Evolutionary conservation across 1,284 basidiomycete genomes (phyloP).

Genomic region (Microbotryomycetes sp.): DNA sequence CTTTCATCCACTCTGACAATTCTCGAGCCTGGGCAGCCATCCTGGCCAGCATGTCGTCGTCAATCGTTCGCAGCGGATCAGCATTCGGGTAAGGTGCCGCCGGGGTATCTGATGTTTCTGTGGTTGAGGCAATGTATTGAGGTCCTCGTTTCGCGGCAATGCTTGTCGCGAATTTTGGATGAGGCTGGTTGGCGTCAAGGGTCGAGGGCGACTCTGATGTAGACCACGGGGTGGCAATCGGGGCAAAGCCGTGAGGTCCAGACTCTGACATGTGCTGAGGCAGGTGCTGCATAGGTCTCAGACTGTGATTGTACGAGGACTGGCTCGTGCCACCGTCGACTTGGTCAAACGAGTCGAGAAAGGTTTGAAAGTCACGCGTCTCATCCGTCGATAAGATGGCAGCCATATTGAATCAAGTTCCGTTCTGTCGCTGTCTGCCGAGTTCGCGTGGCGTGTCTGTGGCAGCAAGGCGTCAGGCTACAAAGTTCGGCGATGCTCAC

Average conservation of each 20-base stretch:
- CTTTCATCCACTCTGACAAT: conserved; percentile 6
- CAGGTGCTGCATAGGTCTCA: neutral
- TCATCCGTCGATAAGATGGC: conserved; percentile 1
- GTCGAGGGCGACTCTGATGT: too few species aligned
- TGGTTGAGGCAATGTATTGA: neutral
- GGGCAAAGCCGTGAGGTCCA: neutral
- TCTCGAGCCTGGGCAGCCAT: conserved; percentile 13
- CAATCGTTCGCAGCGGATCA: neutral
- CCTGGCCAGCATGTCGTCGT: conserved; percentile 1
- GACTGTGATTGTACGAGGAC: neutral
- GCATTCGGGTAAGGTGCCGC: neutral
- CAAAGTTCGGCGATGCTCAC: too few species aligned
- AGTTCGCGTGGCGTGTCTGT: too few species aligned
- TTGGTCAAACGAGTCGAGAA: neutral
- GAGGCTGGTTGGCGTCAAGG: neutral
- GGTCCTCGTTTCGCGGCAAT: neutral
- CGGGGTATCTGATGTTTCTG: neutral
- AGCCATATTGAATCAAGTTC: neutral
- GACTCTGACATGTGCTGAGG: neutral
- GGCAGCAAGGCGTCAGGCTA: too few species aligned
- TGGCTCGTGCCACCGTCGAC: neutral
- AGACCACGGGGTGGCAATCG: too few species aligned
- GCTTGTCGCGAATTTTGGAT: neutral
- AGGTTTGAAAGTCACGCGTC: neutral
- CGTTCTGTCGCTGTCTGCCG: too few species aligned